Evolutionary conservation across 1,284 basidiomycete species (phyloP).

Genomic region (Erythrobasidium hasegawianum): DNA sequence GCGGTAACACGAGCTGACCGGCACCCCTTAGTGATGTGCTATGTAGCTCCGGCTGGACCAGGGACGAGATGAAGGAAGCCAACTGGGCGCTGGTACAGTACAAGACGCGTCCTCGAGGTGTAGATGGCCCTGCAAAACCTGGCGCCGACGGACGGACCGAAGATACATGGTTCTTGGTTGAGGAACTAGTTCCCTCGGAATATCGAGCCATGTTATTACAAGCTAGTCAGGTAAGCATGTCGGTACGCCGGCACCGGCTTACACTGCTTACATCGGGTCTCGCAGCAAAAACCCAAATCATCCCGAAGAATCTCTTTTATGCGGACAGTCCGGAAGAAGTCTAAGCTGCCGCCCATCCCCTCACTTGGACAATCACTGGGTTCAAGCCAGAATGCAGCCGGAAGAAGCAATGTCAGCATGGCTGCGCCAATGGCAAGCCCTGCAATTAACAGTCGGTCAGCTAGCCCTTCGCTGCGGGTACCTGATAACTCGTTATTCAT

Average conservation of each 20-base stretch:
- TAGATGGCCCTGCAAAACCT: background rate
- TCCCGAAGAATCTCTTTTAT: slow-evolving; percentile 31
- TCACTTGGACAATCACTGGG: slow-evolving; percentile 13
- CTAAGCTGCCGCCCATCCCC: slow-evolving; percentile 31
- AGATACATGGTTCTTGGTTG: slow-evolving; percentile 45
- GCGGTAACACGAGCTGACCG: background rate
- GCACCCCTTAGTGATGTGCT: slow-evolving; percentile 40
- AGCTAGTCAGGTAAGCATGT: slow-evolving; percentile 37
- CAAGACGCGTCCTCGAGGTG: slow-evolving; percentile 32
- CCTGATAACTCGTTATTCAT: slow-evolving; percentile 26
- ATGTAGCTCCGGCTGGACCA: slow-evolving; percentile 45
- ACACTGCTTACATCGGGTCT: background rate
- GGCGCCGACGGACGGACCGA: slow-evolving; percentile 39
- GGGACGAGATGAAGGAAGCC: slow-evolving; percentile 46
- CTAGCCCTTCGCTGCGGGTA: slow-evolving; percentile 15
- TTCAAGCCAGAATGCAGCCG: slow-evolving; percentile 5
- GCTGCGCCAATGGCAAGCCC: background rate
- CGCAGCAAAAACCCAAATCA: slow-evolving; percentile 26
- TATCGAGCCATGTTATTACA: slow-evolving; percentile 41
- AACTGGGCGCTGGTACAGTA: slow-evolving; percentile 45
- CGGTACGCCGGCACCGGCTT: background rate
- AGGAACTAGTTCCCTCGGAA: slow-evolving; percentile 46
- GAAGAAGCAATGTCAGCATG: slow-evolving; percentile 10
- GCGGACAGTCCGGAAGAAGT: slow-evolving; percentile 29
- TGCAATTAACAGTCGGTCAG: background rate